Evolutionary conservation across 2,329 filamentous ascomycete genomes (phyloP).

Genomic region (Coniochaeta pulveracea): DNA sequence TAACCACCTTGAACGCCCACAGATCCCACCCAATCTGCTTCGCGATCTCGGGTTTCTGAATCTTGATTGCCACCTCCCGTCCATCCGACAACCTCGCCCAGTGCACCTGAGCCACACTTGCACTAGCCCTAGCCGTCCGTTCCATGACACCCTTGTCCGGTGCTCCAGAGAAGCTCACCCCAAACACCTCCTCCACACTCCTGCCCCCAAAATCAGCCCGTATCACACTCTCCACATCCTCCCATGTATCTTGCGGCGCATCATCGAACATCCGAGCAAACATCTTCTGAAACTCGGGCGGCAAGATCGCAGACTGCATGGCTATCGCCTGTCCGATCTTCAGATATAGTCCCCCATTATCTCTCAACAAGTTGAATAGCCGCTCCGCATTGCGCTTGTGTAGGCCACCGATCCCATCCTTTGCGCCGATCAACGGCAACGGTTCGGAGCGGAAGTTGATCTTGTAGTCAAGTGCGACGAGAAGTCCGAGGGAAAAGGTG

Average conservation of each 20-base stretch:
- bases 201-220: constrained; percentile 78
- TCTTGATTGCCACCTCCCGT: constrained; percentile 85
- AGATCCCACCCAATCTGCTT: constrained; percentile 90
- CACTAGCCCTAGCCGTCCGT: constrained; percentile 56
- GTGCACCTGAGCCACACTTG: constrained; percentile 93
- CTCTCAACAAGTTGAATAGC: constrained; percentile 67
- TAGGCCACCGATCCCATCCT: constrained; percentile 55
- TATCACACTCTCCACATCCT: constrained; percentile 74
- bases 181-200: constrained; percentile 82
- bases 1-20: constrained; percentile 88
- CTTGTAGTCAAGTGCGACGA: constrained; percentile 89
- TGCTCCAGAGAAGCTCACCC: constrained; percentile 67
- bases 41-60: constrained; percentile 90
- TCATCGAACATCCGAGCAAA: constrained; percentile 96
- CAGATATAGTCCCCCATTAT: constrained; percentile 87
- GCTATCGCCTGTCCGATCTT: constrained; percentile 98
- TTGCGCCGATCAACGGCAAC: constrained; percentile 26
- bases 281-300: constrained; percentile 92
- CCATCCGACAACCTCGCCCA: constrained; percentile 84
- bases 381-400: constrained; percentile 77
- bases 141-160: constrained; percentile 56
- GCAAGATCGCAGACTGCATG: constrained; percentile 92
- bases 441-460: constrained; percentile 84
- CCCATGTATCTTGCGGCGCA: constrained; percentile 86
- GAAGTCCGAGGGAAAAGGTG: constrained; percentile 68